Conservation (phyloP, 495 filamentous ascomycete genomes). For the Penicillium canariense region DNA sequence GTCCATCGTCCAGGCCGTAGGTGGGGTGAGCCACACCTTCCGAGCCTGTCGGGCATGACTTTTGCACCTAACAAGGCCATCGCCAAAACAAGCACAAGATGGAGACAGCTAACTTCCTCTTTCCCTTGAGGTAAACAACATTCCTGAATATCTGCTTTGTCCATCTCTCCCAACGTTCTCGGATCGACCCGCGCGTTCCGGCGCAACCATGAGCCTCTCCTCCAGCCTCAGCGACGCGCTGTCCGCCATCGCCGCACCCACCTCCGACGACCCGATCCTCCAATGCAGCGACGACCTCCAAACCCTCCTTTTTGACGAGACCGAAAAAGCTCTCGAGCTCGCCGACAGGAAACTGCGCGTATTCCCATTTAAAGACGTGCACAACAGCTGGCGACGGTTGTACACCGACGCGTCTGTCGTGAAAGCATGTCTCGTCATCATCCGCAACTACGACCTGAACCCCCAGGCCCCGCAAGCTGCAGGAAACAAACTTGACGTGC, state of each 20-base stretch:
- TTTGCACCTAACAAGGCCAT: background rate
- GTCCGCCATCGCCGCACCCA: constrained; percentile 29
- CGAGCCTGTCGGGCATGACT: background rate
- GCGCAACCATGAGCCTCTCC: constrained; percentile 19
- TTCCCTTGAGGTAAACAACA: background rate
- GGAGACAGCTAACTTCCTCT: background rate
- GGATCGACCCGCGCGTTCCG: background rate
- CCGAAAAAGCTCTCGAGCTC: constrained; percentile 39
- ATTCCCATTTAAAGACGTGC: constrained; percentile 73
- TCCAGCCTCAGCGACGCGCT: constrained; percentile 23
- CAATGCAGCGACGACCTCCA: constrained; percentile 30
- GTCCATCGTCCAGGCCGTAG: background rate
- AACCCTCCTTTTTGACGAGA: constrained; percentile 32
- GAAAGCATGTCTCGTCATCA: constrained; percentile 49
- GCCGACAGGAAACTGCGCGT: constrained; percentile 66
- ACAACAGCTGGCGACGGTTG: constrained; percentile 69
- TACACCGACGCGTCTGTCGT: constrained; percentile 76
- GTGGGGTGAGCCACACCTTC: background rate
- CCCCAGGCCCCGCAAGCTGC: background rate
- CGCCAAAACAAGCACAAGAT: background rate
- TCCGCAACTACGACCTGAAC: constrained; percentile 20
- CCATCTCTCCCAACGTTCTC: background rate
- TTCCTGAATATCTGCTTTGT: background rate
- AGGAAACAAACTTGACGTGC: constrained; percentile 3
- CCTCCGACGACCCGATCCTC: constrained; percentile 42